These are phyloP conservation scores for Trypanosoma brucei DNA, from an alignment of 208 protist genomes.

Conservation along the genomic window DNA sequence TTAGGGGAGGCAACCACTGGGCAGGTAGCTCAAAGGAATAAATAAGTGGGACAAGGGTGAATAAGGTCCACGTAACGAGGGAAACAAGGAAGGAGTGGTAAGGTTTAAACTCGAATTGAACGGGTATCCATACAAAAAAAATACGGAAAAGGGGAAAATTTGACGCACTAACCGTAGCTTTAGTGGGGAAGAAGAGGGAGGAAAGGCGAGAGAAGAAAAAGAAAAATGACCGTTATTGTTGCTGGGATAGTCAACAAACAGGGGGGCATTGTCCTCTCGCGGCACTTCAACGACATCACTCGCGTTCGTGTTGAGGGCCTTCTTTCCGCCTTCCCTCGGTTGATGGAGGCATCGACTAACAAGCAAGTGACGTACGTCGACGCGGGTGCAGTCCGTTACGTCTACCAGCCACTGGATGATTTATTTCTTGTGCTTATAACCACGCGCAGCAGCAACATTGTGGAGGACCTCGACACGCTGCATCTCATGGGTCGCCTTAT, in stretches of 20 bases:
- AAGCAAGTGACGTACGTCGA: constrained; percentile 97
- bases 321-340: constrained; percentile 96
- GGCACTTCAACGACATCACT: constrained; percentile 96
- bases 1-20: no score
- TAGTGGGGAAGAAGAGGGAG: background rate
- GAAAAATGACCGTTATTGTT: constrained; percentile 72
- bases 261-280: constrained; percentile 87
- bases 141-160: background rate
- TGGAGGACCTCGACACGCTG: constrained; percentile 97
- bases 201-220: background rate
- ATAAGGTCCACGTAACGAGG: no score
- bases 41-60: no score
- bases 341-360: constrained; percentile 78
- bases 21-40: no score
- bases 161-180: no score
- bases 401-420: constrained; percentile 97
- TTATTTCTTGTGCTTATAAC: constrained; percentile 94
- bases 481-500: constrained; percentile 90
- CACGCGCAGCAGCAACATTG: constrained; percentile 95
- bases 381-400: constrained; percentile 94
- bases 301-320: constrained; percentile 95
- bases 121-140: background rate
- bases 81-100: no score
- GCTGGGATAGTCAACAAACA: constrained; percentile 76
- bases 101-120: no score